A percentile compares a stretch with the other conserved stretches of the same genome.
Conservation (phyloP, 371 early-diverging fungal species). For the Lichtheimia ramosa region DNA sequence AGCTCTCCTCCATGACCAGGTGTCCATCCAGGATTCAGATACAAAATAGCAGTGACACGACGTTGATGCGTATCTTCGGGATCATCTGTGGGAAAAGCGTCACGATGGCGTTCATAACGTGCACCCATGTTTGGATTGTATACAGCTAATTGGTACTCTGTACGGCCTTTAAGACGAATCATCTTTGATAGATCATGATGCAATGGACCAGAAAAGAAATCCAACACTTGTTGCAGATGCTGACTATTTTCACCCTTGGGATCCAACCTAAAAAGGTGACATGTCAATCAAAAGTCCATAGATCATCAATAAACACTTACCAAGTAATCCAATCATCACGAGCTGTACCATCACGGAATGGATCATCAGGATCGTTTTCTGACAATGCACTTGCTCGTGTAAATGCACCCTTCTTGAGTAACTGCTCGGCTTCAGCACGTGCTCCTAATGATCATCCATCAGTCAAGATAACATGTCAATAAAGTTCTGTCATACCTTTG, state of each 20-base stretch:
- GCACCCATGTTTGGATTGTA: slow-evolving; percentile 59
- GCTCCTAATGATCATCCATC: slow-evolving; percentile 23
- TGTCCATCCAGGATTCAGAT: slow-evolving; percentile 56
- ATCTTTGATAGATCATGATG: slow-evolving; percentile 47
- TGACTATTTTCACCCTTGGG: slow-evolving; percentile 12
- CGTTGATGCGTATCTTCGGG: slow-evolving; percentile 55
- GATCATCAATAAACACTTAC: slow-evolving; percentile 14
- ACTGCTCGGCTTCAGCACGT: slow-evolving; percentile 24
- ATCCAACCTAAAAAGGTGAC: slow-evolving; percentile 21
- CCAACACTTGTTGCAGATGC: slow-evolving; percentile 34
- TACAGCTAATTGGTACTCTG: slow-evolving; percentile 62
- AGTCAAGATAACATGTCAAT: background rate
- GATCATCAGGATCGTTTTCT: slow-evolving; percentile 49
- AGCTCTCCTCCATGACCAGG: slow-evolving; percentile 58
- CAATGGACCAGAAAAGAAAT: slow-evolving; percentile 38
- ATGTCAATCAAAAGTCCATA: background rate
- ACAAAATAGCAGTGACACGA: slow-evolving; percentile 62
- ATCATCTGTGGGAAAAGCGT: slow-evolving; percentile 64
- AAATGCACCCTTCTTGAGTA: slow-evolving; percentile 27
- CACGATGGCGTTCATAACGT: slow-evolving; percentile 63
- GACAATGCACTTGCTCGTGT: slow-evolving; percentile 27
- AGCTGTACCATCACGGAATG: slow-evolving; percentile 58
- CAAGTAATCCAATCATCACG: slow-evolving; percentile 64
- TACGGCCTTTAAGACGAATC: slow-evolving; percentile 52
- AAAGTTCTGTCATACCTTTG: slow-evolving; percentile 23